These are phyloP conservation scores for Emergomyces orientalis DNA, from an alignment of 2,329 filamentous ascomycete genomes.

Conservation along the genomic window DNA sequence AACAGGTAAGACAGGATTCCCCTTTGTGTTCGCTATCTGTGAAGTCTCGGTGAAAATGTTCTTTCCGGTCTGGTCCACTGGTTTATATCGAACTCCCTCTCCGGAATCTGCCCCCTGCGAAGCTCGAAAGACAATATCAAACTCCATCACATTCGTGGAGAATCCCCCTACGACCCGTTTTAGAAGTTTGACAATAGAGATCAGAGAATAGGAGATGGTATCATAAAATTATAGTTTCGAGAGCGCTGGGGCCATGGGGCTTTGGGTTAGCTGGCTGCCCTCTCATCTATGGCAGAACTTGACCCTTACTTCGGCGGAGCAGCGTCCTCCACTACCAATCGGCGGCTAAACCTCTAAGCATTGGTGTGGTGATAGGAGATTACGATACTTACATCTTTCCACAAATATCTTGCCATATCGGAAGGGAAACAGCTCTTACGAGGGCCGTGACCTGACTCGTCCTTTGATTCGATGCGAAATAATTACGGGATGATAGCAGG, in stretches of 20 bases:
- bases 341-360: neutral
- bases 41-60: neutral
- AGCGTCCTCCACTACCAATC: neutral
- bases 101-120: neutral
- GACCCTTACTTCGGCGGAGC: neutral
- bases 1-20: conserved; percentile 59
- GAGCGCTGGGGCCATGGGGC: neutral
- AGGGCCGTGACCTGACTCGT: neutral
- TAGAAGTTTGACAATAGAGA: neutral
- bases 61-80: neutral
- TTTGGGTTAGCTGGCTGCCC: neutral
- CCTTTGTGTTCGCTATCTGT: neutral
- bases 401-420: neutral
- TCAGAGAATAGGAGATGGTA: neutral
- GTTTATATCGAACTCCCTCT: neutral
- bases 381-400: neutral
- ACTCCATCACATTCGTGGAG: neutral
- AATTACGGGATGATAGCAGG: no score
- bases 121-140: neutral
- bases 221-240: neutral
- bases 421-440: neutral
- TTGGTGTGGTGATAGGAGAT: neutral
- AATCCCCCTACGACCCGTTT: neutral
- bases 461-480: neutral
- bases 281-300: neutral